phyloP scores from a whole-genome alignment of 768 basidiomycete genomes.

The Saitozyma podzolica region DNA sequence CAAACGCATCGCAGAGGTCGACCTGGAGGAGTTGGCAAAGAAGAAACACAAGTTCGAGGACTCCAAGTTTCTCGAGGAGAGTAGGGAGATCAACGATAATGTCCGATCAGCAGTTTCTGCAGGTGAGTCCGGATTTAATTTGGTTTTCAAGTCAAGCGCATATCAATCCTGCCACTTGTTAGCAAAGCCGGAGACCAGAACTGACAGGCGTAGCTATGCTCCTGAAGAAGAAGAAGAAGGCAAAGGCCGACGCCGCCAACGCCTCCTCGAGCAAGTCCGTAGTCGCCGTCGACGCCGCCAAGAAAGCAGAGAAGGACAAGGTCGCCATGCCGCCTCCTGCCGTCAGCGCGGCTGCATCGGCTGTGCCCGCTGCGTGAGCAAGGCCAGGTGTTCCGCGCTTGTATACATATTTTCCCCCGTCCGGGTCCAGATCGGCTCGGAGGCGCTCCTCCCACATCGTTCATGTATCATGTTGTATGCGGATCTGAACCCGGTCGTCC shows the following conservation, averaged over 20 bases:
- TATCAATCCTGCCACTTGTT: background rate
- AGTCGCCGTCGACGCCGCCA: slow-evolving; percentile 14
- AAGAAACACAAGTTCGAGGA: slow-evolving; percentile 91
- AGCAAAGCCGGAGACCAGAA: background rate
- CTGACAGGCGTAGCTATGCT: slow-evolving; percentile 24
- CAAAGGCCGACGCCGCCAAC: slow-evolving; percentile 19
- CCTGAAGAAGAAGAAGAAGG: slow-evolving; percentile 48
- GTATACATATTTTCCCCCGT: background rate
- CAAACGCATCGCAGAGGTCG: slow-evolving; percentile 46
- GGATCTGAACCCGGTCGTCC: no score
- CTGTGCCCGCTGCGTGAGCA: background rate
- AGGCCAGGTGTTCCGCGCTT: background rate
- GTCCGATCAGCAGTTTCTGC: slow-evolving; percentile 86
- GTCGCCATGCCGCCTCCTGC: slow-evolving; percentile 41
- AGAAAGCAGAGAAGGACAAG: slow-evolving; percentile 41
- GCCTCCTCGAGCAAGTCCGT: slow-evolving; percentile 1
- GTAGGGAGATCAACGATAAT: slow-evolving; percentile 80
- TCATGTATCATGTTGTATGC: no score
- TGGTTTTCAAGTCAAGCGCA: background rate
- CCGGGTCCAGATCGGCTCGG: no score
- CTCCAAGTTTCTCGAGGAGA: slow-evolving; percentile 86
- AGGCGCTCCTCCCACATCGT: no score
- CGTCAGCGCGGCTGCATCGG: slow-evolving; percentile 14
- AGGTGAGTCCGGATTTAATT: slow-evolving; percentile 59
- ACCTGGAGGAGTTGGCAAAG: slow-evolving; percentile 49